These are phyloP conservation scores for Penicillium soppii DNA, from an alignment of 495 filamentous ascomycete species.

Conservation along the genomic window DNA sequence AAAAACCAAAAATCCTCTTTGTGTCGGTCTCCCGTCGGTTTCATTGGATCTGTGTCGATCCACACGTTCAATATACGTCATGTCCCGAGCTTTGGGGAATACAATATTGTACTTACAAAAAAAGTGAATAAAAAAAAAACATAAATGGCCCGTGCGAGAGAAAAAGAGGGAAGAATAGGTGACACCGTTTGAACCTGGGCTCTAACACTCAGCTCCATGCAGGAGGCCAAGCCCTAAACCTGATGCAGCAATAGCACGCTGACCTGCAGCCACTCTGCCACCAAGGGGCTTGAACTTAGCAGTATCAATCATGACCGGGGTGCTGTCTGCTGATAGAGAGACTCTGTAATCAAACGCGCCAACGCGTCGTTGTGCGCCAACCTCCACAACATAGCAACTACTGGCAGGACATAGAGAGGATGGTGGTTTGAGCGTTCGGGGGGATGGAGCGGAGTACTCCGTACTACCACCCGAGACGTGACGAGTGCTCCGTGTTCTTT, in stretches of 20 bases:
- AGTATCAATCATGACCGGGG: neutral
- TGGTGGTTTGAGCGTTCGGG: neutral
- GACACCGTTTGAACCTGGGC: slow-evolving; percentile 4
- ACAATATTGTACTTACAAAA: too few species aligned
- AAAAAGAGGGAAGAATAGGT: too few species aligned
- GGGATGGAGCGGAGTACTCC: neutral
- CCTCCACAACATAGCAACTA: neutral
- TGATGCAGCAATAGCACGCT: slow-evolving; percentile 1
- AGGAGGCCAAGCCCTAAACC: neutral
- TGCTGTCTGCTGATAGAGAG: neutral
- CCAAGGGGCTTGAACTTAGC: neutral
- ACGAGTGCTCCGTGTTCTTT: slow-evolving; percentile 3
- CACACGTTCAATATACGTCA: neutral
- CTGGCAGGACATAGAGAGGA: neutral
- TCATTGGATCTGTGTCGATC: slow-evolving; percentile 5
- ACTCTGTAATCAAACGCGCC: neutral
- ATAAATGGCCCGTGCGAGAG: slow-evolving; percentile 2
- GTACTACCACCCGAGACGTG: neutral
- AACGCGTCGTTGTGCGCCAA: neutral
- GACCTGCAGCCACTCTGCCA: neutral
- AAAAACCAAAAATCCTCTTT: neutral
- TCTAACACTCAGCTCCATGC: neutral
- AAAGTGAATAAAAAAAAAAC: too few species aligned
- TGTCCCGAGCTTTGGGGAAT: neutral
- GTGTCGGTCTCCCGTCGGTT: slow-evolving; percentile 7